Percentiles rank a stretch among this genome's conserved stretches.
phyloP scores from a whole-genome alignment of 768 basidiomycete species.

The Leccinum obscurum region DNA sequence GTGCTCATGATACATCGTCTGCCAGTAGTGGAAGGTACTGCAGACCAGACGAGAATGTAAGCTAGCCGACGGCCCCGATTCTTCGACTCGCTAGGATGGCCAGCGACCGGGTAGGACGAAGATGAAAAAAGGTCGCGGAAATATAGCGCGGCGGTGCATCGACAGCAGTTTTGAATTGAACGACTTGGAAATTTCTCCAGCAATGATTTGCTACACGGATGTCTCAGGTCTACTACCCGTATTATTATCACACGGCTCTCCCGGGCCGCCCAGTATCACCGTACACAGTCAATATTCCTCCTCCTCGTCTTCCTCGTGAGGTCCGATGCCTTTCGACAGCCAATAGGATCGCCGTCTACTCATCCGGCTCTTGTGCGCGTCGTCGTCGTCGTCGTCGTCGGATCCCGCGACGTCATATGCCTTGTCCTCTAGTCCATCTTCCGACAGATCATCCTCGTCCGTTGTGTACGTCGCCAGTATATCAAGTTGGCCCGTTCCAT shows the following conservation, averaged over 20 bases:
- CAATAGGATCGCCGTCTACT: conserved; percentile 49
- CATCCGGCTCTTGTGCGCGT: conserved; percentile 7
- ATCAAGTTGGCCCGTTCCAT: conserved; percentile 37
- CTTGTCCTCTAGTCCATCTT: conserved; percentile 31
- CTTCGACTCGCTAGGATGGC: conserved; percentile 6
- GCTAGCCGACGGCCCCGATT: conserved; percentile 10
- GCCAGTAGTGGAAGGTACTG: neutral
- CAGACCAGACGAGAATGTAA: too few species aligned
- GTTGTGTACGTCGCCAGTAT: conserved; percentile 49
- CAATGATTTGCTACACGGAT: too few species aligned
- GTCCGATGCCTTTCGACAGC: conserved; percentile 53
- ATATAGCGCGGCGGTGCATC: neutral
- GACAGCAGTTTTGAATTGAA: neutral
- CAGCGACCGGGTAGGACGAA: conserved; percentile 1
- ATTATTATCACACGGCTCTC: neutral
- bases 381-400: conserved; percentile 29
- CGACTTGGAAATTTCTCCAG: too few species aligned
- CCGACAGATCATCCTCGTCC: conserved; percentile 42
- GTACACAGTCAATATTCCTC: neutral
- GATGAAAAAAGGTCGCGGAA: conserved; percentile 4
- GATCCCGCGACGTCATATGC: conserved; percentile 22
- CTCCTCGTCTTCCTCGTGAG: conserved; percentile 23
- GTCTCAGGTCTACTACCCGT: neutral
- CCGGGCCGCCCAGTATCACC: neutral
- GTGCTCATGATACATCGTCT: conserved; percentile 15